These are phyloP conservation scores for Lachancea waltii DNA, from an alignment of 805 yeast species.

Conservation along the genomic window DNA sequence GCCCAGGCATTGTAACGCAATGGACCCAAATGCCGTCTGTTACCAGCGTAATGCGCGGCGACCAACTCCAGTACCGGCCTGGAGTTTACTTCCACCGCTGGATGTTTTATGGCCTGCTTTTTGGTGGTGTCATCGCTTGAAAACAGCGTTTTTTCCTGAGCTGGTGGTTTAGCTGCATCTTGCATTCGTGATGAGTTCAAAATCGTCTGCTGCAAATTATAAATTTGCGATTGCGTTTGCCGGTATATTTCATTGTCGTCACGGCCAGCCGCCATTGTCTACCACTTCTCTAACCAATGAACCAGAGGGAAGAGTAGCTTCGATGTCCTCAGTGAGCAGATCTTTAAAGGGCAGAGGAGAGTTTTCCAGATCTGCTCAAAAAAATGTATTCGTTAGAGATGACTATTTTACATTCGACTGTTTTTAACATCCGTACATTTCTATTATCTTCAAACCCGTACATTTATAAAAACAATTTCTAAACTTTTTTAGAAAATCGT, in stretches of 20 bases:
- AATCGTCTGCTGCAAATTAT: constrained; percentile 30
- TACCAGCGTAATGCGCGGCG: constrained; percentile 11
- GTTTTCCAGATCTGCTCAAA: too few relatives aligned
- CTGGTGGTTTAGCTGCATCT: not conserved
- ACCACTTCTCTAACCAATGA: too few relatives aligned
- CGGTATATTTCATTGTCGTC: constrained; percentile 23
- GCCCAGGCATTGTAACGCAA: constrained; percentile 21
- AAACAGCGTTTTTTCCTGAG: not conserved
- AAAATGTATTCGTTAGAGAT: too few relatives aligned
- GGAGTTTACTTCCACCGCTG: constrained; percentile 11
- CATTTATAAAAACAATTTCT: too few relatives aligned
- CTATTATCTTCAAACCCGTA: too few relatives aligned
- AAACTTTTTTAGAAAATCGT: too few relatives aligned
- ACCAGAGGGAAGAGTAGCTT: too few relatives aligned
- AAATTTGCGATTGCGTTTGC: constrained; percentile 30
- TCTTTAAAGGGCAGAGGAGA: too few relatives aligned
- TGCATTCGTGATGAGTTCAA: constrained; percentile 21
- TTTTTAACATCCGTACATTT: too few relatives aligned
- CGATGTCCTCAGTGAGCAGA: too few relatives aligned
- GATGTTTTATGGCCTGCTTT: not conserved
- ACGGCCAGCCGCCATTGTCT: constrained; percentile 2
- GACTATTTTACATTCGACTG: too few relatives aligned
- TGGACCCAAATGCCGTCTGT: constrained; percentile 15
- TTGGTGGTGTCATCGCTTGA: not conserved
- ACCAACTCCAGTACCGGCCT: constrained; percentile 13